A percentile compares a stretch with the other conserved stretches of the same genome.
These are phyloP conservation scores for Thielaviopsis musarum DNA, from an alignment of 2,329 filamentous ascomycete species.

Conservation along the genomic window DNA sequence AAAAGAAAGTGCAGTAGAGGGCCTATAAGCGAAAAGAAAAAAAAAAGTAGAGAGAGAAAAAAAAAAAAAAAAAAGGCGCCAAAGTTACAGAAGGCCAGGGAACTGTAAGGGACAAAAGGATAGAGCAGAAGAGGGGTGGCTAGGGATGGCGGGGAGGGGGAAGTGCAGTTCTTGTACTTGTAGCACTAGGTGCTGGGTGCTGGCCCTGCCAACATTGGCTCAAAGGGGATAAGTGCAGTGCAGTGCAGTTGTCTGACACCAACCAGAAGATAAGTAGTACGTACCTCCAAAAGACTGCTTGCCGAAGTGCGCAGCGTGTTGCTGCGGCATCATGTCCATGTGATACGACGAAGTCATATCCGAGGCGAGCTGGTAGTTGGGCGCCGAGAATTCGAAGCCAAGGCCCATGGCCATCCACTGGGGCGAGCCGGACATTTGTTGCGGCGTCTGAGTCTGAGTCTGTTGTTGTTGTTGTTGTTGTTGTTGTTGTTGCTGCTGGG, in stretches of 20 bases:
- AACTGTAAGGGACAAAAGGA: background rate
- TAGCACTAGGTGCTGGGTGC: too few species aligned
- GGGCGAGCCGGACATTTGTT: background rate
- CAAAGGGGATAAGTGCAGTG: background rate
- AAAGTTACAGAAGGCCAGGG: background rate
- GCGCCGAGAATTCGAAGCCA: background rate
- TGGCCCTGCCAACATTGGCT: too few species aligned
- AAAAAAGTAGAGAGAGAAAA: background rate
- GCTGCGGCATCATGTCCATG: background rate
- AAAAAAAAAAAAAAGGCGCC: background rate
- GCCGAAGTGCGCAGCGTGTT: background rate
- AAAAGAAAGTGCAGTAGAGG: background rate
- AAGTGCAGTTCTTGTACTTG: background rate
- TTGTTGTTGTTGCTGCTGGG: background rate
- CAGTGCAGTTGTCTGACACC: background rate
- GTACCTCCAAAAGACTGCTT: background rate
- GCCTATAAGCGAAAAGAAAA: background rate
- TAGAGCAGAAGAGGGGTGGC: background rate
- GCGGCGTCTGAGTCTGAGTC: background rate
- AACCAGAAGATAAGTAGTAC: background rate
- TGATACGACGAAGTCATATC: background rate
- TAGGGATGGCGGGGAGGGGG: background rate
- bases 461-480: background rate
- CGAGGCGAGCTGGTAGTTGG: background rate
- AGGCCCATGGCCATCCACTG: background rate